Conservation (phyloP, 371 early-diverging fungal genomes). For the Mortierella sp. region DNA sequence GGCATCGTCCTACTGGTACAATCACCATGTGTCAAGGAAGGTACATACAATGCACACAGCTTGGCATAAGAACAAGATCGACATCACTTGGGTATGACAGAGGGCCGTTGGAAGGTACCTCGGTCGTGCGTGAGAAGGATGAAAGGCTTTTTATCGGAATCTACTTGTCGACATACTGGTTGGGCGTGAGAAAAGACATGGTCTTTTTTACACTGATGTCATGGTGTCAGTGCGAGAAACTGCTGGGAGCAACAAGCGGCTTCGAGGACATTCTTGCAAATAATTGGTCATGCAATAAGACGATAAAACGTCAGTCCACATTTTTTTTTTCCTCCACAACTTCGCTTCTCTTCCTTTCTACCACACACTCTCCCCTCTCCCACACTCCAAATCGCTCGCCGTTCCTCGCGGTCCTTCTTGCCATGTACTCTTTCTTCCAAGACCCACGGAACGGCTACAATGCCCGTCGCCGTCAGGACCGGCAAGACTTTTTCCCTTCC, state of each 20-base stretch:
- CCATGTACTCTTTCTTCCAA: constrained; percentile 21
- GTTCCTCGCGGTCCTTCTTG: neutral
- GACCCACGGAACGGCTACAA: constrained; percentile 12
- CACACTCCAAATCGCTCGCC: neutral
- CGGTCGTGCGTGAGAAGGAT: too few species aligned
- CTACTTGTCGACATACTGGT: too few species aligned
- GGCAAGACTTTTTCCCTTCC: constrained; percentile 35
- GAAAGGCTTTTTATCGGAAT: too few species aligned
- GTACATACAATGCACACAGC: too few species aligned
- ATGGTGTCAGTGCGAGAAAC: neutral
- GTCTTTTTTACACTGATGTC: too few species aligned
- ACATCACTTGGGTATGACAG: neutral
- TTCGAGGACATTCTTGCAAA: constrained; percentile 16
- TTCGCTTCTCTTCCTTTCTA: neutral
- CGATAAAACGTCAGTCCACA: constrained; percentile 1
- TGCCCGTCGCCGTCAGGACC: constrained; percentile 23
- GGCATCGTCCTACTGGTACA: too few species aligned
- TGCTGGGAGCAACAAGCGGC: neutral
- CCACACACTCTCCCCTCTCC: constrained; percentile 1
- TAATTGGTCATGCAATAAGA: constrained; percentile 8
- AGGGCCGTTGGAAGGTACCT: too few species aligned
- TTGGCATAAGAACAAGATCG: too few species aligned
- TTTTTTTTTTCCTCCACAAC: neutral
- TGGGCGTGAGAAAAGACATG: too few species aligned
- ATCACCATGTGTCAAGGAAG: too few species aligned